Evolutionary conservation across 1,139 yeast species (phyloP), one percentile per base, ranked within the genome.

Genomic region (Magnusiomyces ingens): DNA sequence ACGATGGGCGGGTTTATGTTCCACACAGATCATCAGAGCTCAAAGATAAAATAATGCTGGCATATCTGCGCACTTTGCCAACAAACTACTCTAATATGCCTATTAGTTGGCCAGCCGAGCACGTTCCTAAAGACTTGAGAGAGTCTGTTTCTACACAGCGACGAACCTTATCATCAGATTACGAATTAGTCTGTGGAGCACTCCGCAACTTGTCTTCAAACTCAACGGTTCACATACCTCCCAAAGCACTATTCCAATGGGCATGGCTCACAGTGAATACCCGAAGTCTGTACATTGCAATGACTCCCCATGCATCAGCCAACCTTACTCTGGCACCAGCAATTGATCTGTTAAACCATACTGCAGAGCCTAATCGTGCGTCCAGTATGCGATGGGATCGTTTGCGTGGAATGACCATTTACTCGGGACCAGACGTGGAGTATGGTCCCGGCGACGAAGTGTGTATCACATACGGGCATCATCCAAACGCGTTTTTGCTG

Each of bases 271-370:
- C 93, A 64, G 86, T 91, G 51, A 93, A 93, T 66, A 85, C 97
- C 1, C 84, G 99, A 70, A 91, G 98, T 65, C 72, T 93, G 12
- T 91, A 88, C 66, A 69, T 88, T 1, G 82, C 87, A 0, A 75
- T 76, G 50, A 75, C 78, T 48, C 53, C 59, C 42, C 69, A 64
- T 47, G 70, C 55, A 50, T 76, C 62, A 19, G 90, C 85, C 60
- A 85, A 88, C 64, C 84, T 90, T 69, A 88, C 98, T 1, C 73
- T 93, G 80, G 97, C 94, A 0, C 99, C 99, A 0, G 84, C 75
- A 59, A 91, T 91, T 13, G 99, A 93, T 71, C 86, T 87, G 65
- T 72, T 93, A 54, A 93, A 93, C 69, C 98, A 93, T 68, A 72
- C 81, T 11, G 69, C 77, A 37, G 74, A 74, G 1, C 81, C 45